Evolutionary conservation across 306 rosid species (phyloP).

Genomic region (Cucurbita moschata): DNA sequence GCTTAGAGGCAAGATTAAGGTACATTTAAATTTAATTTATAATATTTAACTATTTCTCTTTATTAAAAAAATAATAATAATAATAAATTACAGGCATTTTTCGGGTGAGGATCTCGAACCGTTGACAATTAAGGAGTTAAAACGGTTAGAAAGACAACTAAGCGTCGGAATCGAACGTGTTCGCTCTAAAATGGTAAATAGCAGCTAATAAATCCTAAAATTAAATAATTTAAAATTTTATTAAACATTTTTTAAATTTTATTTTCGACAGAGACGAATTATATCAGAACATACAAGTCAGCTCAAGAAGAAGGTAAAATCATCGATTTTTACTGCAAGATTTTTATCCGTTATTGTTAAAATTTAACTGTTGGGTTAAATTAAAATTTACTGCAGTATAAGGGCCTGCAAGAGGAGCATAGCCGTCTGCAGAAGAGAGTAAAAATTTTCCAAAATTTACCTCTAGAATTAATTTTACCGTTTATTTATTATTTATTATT

Average conservation of each 20-base stretch:
- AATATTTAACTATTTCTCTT: not conserved
- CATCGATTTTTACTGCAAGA: too few species aligned
- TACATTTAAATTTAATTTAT: not conserved
- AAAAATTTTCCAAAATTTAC: not conserved
- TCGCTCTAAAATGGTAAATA: constrained; percentile 20
- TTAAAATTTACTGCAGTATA: constrained; percentile 8
- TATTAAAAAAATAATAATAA: too few species aligned
- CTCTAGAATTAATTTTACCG: not conserved
- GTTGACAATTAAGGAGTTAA: constrained; percentile 33
- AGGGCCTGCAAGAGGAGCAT: constrained; percentile 25
- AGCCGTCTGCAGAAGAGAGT: constrained; percentile 25
- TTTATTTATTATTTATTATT: too few species aligned
- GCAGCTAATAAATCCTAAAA: too few species aligned
- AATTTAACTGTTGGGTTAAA: not conserved
- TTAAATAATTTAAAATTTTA: too few species aligned
- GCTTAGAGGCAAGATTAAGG: constrained; percentile 25
- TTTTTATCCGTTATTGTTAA: too few species aligned
- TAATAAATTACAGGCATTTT: constrained; percentile 17
- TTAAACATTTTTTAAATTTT: too few species aligned
- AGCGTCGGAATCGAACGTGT: constrained; percentile 28
- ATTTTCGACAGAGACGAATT: constrained; percentile 22
- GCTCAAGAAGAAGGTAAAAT: constrained; percentile 26
- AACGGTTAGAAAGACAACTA: constrained; percentile 32
- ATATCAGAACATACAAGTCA: constrained; percentile 15
- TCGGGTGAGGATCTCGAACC: constrained; percentile 29